These are phyloP conservation scores for Stromatinia cepivora DNA, from an alignment of 2,329 filamentous ascomycete genomes.

Conservation along the genomic window DNA sequence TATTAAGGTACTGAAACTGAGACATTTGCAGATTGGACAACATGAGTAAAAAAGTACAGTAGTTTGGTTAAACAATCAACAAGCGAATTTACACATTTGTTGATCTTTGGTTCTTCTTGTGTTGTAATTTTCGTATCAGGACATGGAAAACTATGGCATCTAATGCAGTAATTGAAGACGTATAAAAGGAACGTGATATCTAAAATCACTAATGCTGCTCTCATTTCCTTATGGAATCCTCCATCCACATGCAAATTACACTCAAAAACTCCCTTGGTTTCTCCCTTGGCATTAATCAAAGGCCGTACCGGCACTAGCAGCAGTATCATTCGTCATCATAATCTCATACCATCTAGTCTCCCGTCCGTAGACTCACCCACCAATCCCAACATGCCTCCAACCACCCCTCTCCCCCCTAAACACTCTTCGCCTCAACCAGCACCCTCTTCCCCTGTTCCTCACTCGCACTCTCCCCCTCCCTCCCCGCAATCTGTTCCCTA, in stretches of 20 bases:
- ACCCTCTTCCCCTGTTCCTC: neutral
- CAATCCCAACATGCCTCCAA: neutral
- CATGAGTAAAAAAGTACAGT: neutral
- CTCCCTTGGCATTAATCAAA: neutral
- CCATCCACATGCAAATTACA: neutral
- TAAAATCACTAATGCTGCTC: neutral
- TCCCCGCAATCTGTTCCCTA: no score
- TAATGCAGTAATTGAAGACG: neutral
- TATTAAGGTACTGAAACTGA: neutral
- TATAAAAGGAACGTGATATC: neutral
- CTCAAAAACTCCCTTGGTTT: neutral
- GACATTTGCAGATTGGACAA: neutral
- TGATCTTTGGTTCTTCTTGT: neutral
- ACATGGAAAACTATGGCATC: neutral
- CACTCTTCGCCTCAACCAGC: conserved; percentile 12
- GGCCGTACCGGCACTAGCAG: neutral
- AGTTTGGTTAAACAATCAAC: neutral
- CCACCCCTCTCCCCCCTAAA: neutral
- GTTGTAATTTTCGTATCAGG: neutral
- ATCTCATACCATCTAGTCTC: neutral
- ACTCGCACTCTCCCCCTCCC: neutral
- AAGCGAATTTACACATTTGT: neutral
- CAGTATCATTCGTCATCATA: neutral
- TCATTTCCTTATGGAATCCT: neutral
- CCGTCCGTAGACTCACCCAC: neutral